These are phyloP conservation scores for Clavulina sp. DNA, from an alignment of 768 basidiomycete genomes.

Conservation along the genomic window DNA sequence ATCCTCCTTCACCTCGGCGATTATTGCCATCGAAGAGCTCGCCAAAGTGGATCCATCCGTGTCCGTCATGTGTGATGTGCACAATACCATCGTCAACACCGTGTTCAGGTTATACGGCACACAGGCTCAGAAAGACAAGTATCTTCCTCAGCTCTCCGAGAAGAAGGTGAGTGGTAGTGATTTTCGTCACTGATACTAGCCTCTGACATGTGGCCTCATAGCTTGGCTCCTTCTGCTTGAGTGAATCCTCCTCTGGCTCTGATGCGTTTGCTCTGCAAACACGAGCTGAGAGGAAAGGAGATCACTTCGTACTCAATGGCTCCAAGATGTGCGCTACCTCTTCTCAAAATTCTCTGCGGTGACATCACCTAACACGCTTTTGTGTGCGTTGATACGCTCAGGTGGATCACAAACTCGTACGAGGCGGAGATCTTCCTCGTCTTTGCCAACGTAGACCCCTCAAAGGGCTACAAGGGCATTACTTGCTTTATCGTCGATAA, in stretches of 20 bases:
- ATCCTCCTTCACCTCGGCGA: slow-evolving; percentile 83
- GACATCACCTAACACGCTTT: background rate
- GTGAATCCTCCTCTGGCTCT: slow-evolving; percentile 82
- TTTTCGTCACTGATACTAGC: background rate
- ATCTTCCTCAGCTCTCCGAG: slow-evolving; percentile 67
- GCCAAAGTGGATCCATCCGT: slow-evolving; percentile 93
- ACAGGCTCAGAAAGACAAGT: slow-evolving; percentile 71
- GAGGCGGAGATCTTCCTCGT: slow-evolving; percentile 87
- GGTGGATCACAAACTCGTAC: slow-evolving; percentile 89
- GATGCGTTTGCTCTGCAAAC: slow-evolving; percentile 96
- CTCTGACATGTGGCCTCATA: slow-evolving; percentile 18
- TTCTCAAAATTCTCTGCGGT: background rate
- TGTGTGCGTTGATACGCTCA: slow-evolving; percentile 4
- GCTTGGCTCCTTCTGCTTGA: slow-evolving; percentile 93
- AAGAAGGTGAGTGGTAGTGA: slow-evolving; percentile 36
- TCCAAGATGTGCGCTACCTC: slow-evolving; percentile 55
- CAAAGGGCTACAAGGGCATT: slow-evolving; percentile 95
- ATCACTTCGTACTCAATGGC: slow-evolving; percentile 80
- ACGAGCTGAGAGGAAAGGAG: slow-evolving; percentile 73
- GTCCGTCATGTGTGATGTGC: slow-evolving; percentile 92
- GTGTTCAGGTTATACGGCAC: slow-evolving; percentile 76
- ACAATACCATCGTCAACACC: slow-evolving; percentile 96
- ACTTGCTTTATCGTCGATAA: slow-evolving; percentile 94
- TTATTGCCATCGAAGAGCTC: slow-evolving; percentile 93
- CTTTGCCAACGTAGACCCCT: slow-evolving; percentile 69